Evolutionary conservation across 2,329 filamentous ascomycete species (phyloP), one percentile per base, ranked within the genome.

Genomic region (Penicillium corylophilum): DNA sequence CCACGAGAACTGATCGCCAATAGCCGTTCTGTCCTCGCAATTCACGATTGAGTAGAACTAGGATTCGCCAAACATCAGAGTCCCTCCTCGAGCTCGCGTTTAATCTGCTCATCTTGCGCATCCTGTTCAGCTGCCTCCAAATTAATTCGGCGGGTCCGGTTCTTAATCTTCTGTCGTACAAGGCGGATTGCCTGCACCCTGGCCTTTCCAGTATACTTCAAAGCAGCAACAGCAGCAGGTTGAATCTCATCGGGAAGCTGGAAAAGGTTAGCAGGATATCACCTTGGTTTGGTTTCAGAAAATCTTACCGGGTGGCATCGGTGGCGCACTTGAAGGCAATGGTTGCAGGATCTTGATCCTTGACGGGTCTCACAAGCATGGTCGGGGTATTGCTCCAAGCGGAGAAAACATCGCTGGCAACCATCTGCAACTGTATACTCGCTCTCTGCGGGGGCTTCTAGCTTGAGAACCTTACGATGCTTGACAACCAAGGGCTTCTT

Each of bases 401-500:
- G 52, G 29, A 54, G 48, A 10, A 54, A 48, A 29, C 52, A 54
- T 20, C 52, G 44, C 23, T 51, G 48, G 41, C 52, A 54, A 15
- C n/a, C 13, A 4, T 42, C 22, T 22, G 44, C 41, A 18, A 20
- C 5, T 15, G 20, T 5, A 2, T 13, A 5, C 12, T 40, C 9
- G 10, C 5, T 5, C 12, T 13, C 10, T 18, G 3, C 3, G 2
- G 38, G 2, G 7, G 10, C 2, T 23, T 35, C 33, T 18, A 20
- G 15, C 12, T 40, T 23, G 18, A 10, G 10, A 6, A 4, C 10
- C 12, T 22, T 16, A 3, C 9, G 23, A 24, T 4, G 23, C 23
- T 24, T 24, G 4, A 24, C 23, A 24, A 12, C 4, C 36, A 20
- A 24, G 4, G 16, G 8, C 29, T 35, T 28, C n/a, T 33, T 39